Conservation (phyloP, 257 asterid species). For the Ocimum tenuiflorum region DNA sequence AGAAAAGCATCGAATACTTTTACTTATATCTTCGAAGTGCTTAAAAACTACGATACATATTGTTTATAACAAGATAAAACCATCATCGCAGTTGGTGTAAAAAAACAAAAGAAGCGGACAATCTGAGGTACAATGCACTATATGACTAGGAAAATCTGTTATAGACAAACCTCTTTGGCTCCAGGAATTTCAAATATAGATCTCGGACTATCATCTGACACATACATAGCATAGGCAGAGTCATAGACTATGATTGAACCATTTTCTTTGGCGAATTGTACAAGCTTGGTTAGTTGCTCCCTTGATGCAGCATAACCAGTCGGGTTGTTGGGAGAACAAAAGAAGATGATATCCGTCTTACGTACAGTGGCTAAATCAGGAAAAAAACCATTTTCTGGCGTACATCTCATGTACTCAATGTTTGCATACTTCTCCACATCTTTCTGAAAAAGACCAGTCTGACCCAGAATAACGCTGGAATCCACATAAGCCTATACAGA, state of each 20-base stretch:
- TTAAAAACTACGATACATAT: too few relatives aligned
- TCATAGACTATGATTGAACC: conserved; percentile 90
- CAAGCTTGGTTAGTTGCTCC: conserved; percentile 82
- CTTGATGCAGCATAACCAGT: conserved; percentile 91
- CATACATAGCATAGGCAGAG: conserved; percentile 98
- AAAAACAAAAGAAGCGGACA: too few relatives aligned
- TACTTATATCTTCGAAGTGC: too few relatives aligned
- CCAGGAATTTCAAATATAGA: conserved; percentile 96
- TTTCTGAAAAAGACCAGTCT: conserved; percentile 79
- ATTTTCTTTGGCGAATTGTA: conserved; percentile 76
- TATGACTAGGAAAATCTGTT: background rate
- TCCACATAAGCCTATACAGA: conserved; percentile 78
- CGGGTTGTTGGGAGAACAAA: conserved; percentile 98
- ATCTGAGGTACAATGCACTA: too few relatives aligned
- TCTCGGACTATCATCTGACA: conserved; percentile 79
- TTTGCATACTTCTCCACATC: conserved; percentile 79
- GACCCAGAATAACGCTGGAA: conserved; percentile 93
- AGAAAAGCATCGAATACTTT: too few relatives aligned
- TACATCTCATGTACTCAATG: conserved; percentile 93
- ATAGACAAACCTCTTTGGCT: conserved; percentile 69
- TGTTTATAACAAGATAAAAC: too few relatives aligned
- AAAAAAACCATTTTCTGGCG: conserved; percentile 87
- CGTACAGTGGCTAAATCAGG: conserved; percentile 69
- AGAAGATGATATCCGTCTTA: conserved; percentile 75
- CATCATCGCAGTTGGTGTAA: too few relatives aligned